Evolutionary conservation across 495 filamentous ascomycete species (phyloP).

Genomic region (Hypoxylon cercidicola): DNA sequence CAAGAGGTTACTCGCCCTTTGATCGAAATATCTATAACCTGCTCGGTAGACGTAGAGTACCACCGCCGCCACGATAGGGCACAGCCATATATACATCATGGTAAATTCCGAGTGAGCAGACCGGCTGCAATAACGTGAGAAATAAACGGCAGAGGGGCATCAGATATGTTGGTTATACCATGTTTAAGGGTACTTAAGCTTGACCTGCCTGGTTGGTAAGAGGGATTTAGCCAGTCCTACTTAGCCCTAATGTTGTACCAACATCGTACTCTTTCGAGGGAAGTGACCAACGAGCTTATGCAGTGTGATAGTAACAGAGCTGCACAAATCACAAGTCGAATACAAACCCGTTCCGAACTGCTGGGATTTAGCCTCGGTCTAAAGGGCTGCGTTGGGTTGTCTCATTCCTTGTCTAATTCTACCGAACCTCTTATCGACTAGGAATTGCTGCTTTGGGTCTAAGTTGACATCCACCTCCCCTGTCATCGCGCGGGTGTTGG

Average conservation of each 20-base stretch:
- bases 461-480: background rate
- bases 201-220: too few species aligned
- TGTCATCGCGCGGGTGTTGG: background rate
- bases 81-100: slow-evolving; percentile 21
- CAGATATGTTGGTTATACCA: background rate
- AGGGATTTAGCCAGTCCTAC: slow-evolving; percentile 1
- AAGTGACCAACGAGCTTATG: slow-evolving; percentile 9
- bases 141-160: background rate
- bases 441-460: background rate
- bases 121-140: background rate
- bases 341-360: slow-evolving; percentile 10
- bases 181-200: slow-evolving; percentile 3
- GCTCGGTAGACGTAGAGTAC: slow-evolving; percentile 10
- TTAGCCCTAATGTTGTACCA: slow-evolving; percentile 1
- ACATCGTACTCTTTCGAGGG: background rate
- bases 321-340: slow-evolving; percentile 11
- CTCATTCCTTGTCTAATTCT: too few species aligned
- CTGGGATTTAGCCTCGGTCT: slow-evolving; percentile 11
- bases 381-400: background rate
- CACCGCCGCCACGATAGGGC: slow-evolving; percentile 15
- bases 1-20: background rate
- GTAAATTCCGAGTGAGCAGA: background rate
- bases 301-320: background rate
- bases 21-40: background rate
- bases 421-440: too few species aligned